Percentiles rank a stretch among this genome's conserved stretches.
Evolutionary conservation across 768 basidiomycete species (phyloP).

Genomic region (Russula abietina): DNA sequence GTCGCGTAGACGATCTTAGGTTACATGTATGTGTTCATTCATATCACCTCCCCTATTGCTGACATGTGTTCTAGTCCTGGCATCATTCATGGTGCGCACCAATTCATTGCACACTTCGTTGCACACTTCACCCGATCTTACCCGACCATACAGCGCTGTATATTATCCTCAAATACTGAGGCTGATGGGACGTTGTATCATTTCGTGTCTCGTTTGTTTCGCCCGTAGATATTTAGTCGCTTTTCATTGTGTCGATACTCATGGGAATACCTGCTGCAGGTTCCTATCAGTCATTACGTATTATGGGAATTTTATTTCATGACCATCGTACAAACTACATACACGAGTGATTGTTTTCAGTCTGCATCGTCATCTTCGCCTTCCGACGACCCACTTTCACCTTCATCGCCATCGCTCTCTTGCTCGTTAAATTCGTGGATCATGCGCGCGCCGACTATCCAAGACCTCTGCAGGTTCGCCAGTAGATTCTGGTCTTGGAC

Average conservation of each 20-base stretch:
- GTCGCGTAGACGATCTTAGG: conserved; percentile 54
- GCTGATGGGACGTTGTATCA: background rate
- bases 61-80: conserved; percentile 49
- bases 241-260: background rate
- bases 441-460: conserved; percentile 66
- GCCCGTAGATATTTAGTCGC: conserved; percentile 1
- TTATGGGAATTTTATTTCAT: no score
- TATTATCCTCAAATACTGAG: conserved; percentile 73
- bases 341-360: conserved; percentile 9
- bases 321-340: background rate
- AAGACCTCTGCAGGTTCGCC: conserved; percentile 60
- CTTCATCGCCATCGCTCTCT: conserved; percentile 47
- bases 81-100: conserved; percentile 55
- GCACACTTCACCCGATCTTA: background rate
- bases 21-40: conserved; percentile 52
- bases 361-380: conserved; percentile 28
- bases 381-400: conserved; percentile 21
- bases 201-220: background rate
- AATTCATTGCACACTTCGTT: conserved; percentile 7
- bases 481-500: conserved; percentile 35
- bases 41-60: background rate
- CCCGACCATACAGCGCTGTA: conserved; percentile 50
- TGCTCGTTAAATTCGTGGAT: conserved; percentile 80
- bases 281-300: background rate
- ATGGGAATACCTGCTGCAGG: background rate